Conservation (phyloP, 495 filamentous ascomycete genomes). For the Trichoderma parareesei region DNA sequence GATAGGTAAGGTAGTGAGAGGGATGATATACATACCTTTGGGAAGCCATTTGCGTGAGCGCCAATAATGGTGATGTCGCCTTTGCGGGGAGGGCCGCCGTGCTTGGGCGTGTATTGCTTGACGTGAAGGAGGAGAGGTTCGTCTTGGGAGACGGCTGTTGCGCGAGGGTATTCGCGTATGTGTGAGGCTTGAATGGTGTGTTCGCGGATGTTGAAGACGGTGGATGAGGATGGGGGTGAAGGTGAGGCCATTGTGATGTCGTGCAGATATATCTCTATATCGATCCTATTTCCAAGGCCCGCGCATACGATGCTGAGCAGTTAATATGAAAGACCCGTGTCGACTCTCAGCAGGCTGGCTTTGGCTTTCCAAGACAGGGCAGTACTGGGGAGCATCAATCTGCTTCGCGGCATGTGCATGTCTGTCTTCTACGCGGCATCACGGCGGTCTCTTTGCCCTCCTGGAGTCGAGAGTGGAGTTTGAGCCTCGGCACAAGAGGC, state of each 20-base stretch:
- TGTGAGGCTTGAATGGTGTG: constrained; percentile 60
- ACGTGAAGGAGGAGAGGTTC: constrained; percentile 57
- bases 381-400: too few relatives aligned
- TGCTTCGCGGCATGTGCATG: too few relatives aligned
- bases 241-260: constrained; percentile 5
- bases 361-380: too few relatives aligned
- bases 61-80: constrained; percentile 73
- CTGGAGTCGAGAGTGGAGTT: too few relatives aligned
- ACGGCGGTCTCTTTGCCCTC: too few relatives aligned
- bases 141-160: constrained; percentile 54
- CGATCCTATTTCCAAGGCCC: too few relatives aligned
- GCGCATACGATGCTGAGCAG: too few relatives aligned
- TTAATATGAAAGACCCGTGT: too few relatives aligned
- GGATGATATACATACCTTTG: constrained; percentile 50
- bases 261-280: too few relatives aligned
- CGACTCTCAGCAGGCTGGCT: too few relatives aligned
- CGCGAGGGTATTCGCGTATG: constrained; percentile 62
- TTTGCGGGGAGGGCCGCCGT: constrained; percentile 16
- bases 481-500: too few relatives aligned
- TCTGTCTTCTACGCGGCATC: too few relatives aligned
- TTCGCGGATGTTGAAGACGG: constrained; percentile 35
- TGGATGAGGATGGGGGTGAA: constrained; percentile 15
- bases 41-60: constrained; percentile 81
- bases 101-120: constrained; percentile 58
- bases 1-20: background rate